Base-by-base conservation (phyloP, 176 grass and related monocot genomes). In the Avena insularis region DNA sequence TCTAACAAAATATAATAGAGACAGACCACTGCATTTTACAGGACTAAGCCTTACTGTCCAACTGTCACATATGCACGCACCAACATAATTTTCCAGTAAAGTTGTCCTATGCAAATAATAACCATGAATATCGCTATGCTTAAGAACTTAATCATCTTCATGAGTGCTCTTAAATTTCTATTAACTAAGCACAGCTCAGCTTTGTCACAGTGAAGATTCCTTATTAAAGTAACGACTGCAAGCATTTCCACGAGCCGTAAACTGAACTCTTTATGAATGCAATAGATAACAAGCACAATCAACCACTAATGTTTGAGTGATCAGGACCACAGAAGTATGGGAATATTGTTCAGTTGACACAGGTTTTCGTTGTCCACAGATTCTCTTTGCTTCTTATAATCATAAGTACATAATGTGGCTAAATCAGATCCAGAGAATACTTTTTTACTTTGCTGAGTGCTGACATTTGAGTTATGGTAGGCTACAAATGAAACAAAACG, bases 361-460 rank as follows among this genome's bases (percentile, higher is more conserved):
- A 35, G n/a, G 59, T 62, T 74, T 75, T 75, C 14, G 48, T 6
- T 27, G 8, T 71, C 36, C 68, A 47, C 43, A 85, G 7, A 43
- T 63, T 47, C 25, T 21, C 9, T 46, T 84, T 29, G 38, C 7
- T 23, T 73, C 16, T 71, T 33, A 21, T 45, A 79, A 70, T 33
- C 50, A 47, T 33, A n/a, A 60, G 56, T 79, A 40, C 9, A 11
- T 48, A 4, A 60, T 3, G 77, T 38, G 19, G 13, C 16, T 16
- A 72, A 16, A 80, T 17, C 4, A 61, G 48, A 51, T 50, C 2
- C 21, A 29, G 62, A 23, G 8, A 36, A 12, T 49, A 35, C 10
- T 47, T 80, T 71, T 80, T 80, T 38, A 21, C 38, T 86, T 21
- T 59, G 15, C 9, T 72, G 23, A 59, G 11, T 59, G 15, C 9